These are phyloP conservation scores for Podospora conica DNA, from an alignment of 495 filamentous ascomycete species.

Conservation along the genomic window DNA sequence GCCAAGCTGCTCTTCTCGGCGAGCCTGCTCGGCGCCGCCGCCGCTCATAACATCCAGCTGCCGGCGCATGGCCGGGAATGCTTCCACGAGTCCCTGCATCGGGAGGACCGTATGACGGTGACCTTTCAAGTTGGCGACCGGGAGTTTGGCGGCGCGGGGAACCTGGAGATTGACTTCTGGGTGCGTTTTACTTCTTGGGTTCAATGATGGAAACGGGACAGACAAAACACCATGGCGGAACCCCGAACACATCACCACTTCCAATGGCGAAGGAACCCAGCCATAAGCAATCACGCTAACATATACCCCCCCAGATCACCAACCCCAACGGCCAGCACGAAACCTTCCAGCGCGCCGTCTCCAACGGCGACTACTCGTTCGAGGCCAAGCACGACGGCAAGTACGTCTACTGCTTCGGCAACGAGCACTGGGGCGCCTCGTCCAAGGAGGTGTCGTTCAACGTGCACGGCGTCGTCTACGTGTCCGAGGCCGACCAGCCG, in stretches of 20 bases:
- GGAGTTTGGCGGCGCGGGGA: slow-evolving; percentile 91
- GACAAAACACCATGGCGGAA: background rate
- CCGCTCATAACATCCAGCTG: slow-evolving; percentile 92
- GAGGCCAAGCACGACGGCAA: slow-evolving; percentile 77
- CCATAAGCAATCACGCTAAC: background rate
- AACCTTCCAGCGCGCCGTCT: slow-evolving; percentile 68
- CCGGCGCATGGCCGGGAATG: slow-evolving; percentile 87
- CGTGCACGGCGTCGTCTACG: slow-evolving; percentile 97
- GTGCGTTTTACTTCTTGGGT: slow-evolving; percentile 46
- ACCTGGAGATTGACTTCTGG: slow-evolving; percentile 97
- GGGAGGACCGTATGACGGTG: slow-evolving; percentile 95
- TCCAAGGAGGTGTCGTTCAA: slow-evolving; percentile 98
- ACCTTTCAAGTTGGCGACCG: slow-evolving; percentile 97
- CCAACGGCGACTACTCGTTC: slow-evolving; percentile 91
- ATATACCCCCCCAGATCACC: slow-evolving; percentile 57
- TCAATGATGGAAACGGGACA: background rate
- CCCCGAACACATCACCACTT: background rate
- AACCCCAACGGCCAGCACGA: slow-evolving; percentile 69
- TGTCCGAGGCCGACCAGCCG: slow-evolving; percentile 76
- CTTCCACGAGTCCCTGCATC: slow-evolving; percentile 90
- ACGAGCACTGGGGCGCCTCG: slow-evolving; percentile 86
- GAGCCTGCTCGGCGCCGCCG: slow-evolving; percentile 53
- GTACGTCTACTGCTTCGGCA: slow-evolving; percentile 97
- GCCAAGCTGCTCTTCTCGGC: slow-evolving; percentile 58
- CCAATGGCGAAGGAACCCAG: background rate